A percentile compares a stretch with the other conserved stretches of the same genome.
Evolutionary conservation across 208 protist genomes (phyloP).

Genomic region (Wallacemonas collosoma): DNA sequence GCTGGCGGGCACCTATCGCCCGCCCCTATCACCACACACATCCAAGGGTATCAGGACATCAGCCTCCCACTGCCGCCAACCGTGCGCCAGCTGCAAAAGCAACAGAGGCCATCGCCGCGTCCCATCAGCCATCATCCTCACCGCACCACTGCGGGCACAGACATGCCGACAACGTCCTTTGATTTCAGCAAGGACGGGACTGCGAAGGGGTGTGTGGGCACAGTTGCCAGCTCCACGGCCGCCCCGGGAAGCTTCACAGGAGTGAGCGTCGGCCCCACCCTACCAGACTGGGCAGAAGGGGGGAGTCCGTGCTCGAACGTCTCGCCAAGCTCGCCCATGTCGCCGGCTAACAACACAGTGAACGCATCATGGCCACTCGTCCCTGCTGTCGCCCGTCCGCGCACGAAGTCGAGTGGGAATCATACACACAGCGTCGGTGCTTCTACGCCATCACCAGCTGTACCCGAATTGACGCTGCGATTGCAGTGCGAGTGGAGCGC

Average conservation of each 20-base stretch:
- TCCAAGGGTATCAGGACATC: slow-evolving; percentile 2
- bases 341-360: not conserved
- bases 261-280: no score
- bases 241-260: no score
- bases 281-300: not conserved
- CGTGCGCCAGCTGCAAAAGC: slow-evolving; percentile 1
- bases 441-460: not conserved
- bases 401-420: not conserved
- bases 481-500: slow-evolving; percentile 54
- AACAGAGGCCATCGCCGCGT: not conserved
- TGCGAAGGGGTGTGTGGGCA: not conserved
- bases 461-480: slow-evolving; percentile 29
- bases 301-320: not conserved
- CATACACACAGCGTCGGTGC: not conserved
- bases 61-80: not conserved
- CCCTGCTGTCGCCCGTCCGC: not conserved
- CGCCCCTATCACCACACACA: not conserved
- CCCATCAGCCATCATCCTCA: not conserved
- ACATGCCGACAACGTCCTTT: not conserved
- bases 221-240: not conserved
- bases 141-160: not conserved
- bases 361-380: not conserved
- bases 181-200: not conserved
- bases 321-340: slow-evolving; percentile 6
- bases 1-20: not conserved